Percentiles rank a stretch among this genome's conserved stretches.
phyloP scores from a whole-genome alignment of 2,329 filamentous ascomycete genomes.

The Falciphora oryzae region DNA sequence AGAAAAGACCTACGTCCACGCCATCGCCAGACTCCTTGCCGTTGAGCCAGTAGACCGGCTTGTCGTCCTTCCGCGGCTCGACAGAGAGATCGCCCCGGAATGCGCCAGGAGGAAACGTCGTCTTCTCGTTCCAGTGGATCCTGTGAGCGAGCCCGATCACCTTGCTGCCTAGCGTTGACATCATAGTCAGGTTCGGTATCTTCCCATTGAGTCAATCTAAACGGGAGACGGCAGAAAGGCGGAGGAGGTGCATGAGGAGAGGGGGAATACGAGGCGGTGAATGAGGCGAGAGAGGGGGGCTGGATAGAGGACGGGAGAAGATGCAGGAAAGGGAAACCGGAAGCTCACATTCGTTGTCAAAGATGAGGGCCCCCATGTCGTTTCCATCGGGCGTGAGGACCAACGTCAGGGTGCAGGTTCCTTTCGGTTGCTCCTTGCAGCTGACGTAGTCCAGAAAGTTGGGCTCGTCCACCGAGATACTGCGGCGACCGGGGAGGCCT shows the following conservation, averaged over 20 bases:
- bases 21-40: not conserved
- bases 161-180: conserved; percentile 1
- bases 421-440: conserved; percentile 2
- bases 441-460: conserved; percentile 8
- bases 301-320: not conserved
- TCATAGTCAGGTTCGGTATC: not conserved
- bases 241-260: not conserved
- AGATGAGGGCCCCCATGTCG: conserved; percentile 6
- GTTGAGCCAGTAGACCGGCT: conserved; percentile 5
- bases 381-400: conserved; percentile 1
- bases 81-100: not conserved
- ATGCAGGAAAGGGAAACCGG: not conserved
- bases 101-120: not conserved
- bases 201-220: not conserved
- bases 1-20: not conserved
- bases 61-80: conserved; percentile 2
- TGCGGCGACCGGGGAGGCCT: not conserved
- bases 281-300: not conserved
- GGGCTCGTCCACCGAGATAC: not conserved
- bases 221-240: not conserved
- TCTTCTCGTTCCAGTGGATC: conserved; percentile 4
- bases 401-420: conserved; percentile 4
- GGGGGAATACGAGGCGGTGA: not conserved
- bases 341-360: conserved; percentile 3
- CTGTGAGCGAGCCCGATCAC: conserved; percentile 5